A percentile compares a stretch with the other conserved stretches of the same genome.
Evolutionary conservation across 2,329 filamentous ascomycete species (phyloP).

Genomic region (Aureobasidium sp.): DNA sequence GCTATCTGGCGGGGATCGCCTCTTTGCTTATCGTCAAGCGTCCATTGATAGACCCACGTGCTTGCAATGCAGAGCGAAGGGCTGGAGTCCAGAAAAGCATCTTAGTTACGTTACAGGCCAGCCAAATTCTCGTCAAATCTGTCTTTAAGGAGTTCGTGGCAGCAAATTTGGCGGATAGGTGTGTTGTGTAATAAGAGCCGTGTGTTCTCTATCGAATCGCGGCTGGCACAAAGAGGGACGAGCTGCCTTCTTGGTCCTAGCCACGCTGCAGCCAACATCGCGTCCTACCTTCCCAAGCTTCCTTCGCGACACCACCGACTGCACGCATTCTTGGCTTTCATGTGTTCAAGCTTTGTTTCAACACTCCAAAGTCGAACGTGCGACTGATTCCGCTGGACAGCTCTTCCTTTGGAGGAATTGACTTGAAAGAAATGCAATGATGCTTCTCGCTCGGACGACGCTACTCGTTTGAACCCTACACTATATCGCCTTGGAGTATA

Average conservation of each 20-base stretch:
- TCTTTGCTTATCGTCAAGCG: constrained; percentile 8
- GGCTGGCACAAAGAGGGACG: not conserved
- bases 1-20: not conserved
- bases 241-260: not conserved
- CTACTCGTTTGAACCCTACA: not conserved
- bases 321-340: not conserved
- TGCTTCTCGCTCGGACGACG: not conserved
- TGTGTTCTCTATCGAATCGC: not conserved
- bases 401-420: not conserved
- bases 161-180: no score
- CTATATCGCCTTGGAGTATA: not conserved
- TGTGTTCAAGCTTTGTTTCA: not conserved
- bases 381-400: not conserved
- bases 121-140: no score
- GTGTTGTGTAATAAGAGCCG: not conserved
- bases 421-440: not conserved
- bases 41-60: constrained; percentile 12
- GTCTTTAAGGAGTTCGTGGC: not conserved
- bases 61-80: not conserved
- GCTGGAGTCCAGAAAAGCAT: not conserved
- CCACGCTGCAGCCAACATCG: not conserved
- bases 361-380: no score
- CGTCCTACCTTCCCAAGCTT: not conserved
- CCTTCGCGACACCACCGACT: not conserved
- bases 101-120: not conserved